A percentile compares a stretch with the other conserved stretches of the same genome.
Evolutionary conservation across 495 filamentous ascomycete genomes (phyloP).

Genomic region (Aspergillus hancockii): DNA sequence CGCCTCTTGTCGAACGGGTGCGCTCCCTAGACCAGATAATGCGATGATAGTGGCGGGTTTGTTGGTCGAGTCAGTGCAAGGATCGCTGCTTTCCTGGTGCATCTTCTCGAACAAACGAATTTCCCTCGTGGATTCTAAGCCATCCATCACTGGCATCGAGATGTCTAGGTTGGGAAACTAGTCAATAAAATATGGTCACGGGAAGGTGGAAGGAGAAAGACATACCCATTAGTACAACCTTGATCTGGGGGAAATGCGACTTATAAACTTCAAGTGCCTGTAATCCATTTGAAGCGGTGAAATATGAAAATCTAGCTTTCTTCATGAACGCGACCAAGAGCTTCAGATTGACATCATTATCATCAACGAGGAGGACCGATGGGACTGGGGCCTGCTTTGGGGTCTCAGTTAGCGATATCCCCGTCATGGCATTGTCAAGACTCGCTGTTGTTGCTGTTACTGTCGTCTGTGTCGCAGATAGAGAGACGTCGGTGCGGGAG

Average conservation of each 20-base stretch:
- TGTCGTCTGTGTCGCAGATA: too few species aligned
- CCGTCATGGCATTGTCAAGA: too few species aligned
- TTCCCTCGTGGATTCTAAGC: slow-evolving; percentile 73
- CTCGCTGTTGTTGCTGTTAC: too few species aligned
- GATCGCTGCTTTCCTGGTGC: neutral
- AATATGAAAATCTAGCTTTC: slow-evolving; percentile 30
- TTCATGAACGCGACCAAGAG: slow-evolving; percentile 38
- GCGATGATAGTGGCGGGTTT: too few species aligned
- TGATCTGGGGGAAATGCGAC: slow-evolving; percentile 28
- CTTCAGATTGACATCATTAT: slow-evolving; percentile 40
- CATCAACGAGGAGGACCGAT: slow-evolving; percentile 36
- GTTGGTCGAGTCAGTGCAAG: too few species aligned
- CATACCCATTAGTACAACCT: slow-evolving; percentile 53
- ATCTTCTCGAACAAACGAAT: slow-evolving; percentile 66
- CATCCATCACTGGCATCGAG: slow-evolving; percentile 83
- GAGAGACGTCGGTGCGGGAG: too few species aligned
- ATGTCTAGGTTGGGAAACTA: slow-evolving; percentile 60
- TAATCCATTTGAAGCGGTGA: slow-evolving; percentile 49
- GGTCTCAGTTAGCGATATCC: neutral
- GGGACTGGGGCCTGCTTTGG: neutral
- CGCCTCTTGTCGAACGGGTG: too few species aligned
- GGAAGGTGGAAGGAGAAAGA: neutral
- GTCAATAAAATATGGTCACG: neutral
- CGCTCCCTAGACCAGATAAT: too few species aligned
- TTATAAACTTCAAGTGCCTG: slow-evolving; percentile 53